phyloP scores from a whole-genome alignment of 1,139 yeast genomes.

The Pichia sp. region DNA sequence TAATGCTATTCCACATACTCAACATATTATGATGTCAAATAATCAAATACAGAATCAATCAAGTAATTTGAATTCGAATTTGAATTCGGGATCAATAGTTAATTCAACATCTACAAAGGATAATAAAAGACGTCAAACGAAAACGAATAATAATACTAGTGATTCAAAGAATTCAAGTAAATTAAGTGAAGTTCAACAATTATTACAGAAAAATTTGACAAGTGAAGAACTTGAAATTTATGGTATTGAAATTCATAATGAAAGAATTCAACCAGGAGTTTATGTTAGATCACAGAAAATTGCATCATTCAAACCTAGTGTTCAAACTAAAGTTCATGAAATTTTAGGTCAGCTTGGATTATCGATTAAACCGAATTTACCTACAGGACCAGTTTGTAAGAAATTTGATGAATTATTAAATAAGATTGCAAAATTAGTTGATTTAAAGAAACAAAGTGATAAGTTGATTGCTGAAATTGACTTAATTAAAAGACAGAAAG shows the following conservation, averaged over 20 bases:
- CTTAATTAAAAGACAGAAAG: slow-evolving; percentile 40
- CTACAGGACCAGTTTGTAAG: slow-evolving; percentile 72
- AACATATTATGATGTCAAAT: slow-evolving; percentile 27
- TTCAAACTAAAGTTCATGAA: slow-evolving; percentile 69
- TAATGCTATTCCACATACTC: slow-evolving; percentile 42
- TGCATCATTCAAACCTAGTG: slow-evolving; percentile 56
- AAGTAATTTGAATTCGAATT: background rate
- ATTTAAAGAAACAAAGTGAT: slow-evolving; percentile 80
- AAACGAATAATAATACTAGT: background rate
- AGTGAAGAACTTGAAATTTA: slow-evolving; percentile 78
- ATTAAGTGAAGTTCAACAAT: slow-evolving; percentile 29
- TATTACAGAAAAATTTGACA: slow-evolving; percentile 48
- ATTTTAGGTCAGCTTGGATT: slow-evolving; percentile 73
- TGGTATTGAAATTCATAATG: slow-evolving; percentile 79
- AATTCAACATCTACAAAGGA: too few species aligned
- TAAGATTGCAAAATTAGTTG: slow-evolving; percentile 66
- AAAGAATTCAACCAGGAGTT: slow-evolving; percentile 73
- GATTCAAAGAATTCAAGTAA: slow-evolving; percentile 22
- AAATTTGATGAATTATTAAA: slow-evolving; percentile 73
- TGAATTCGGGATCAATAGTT: background rate
- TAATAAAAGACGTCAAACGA: slow-evolving; percentile 2
- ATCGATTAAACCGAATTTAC: slow-evolving; percentile 80
- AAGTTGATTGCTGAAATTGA: slow-evolving; percentile 75
- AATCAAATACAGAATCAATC: slow-evolving; percentile 20
- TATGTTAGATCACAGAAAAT: slow-evolving; percentile 66